Evolutionary conservation across 345 rosid genomes (phyloP), one percentile per base, ranked within the genome.

Genomic region (Corymbia maculata): DNA sequence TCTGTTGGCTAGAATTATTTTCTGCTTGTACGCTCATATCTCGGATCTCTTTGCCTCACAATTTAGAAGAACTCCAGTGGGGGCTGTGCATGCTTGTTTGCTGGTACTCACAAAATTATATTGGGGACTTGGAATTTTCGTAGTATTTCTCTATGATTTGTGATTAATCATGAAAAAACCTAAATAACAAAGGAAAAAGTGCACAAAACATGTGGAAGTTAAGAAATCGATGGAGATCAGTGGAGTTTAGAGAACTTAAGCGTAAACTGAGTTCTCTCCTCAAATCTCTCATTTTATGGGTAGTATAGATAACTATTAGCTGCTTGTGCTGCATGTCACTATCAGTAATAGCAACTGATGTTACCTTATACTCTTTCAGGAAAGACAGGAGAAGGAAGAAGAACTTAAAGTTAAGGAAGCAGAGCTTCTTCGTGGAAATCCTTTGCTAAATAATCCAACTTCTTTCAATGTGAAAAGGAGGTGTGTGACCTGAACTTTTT

Each of bases 371-470:
- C 44, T 68, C 79, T 49, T 84, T 88, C 94, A 97, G 99, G 99
- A 96, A 89, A 94, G 93, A 86, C 89, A 89, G 91, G 90, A 91
- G 93, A 94, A 92, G 90, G 96, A 94, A 87, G 99, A 98, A 90
- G 98, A 97, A 93, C 95, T 95, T 59, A 95, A 95, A 88, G 96
- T 68, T 52, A 96, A 97, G 92, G 98, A 97, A 91, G 98, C 95
- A 87, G 98, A 96, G 92, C 98, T 97, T 92, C 99, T 98, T 32
- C 92, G 93, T 87, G 99, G 99, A 91, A 98, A 98, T 89, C 99
- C 99, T 79, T 87, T 98, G 91, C 91, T 98, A 84, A 98, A 97
- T 57, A 89, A 95, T 89, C 92, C 98, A 22, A 86, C 99, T 16
- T 92, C 97, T 26, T 97, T 97, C 90, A 94, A 82, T 88, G 96